These are phyloP conservation scores for Lepidopterella palustris DNA, from an alignment of 495 filamentous ascomycete species.

Conservation along the genomic window DNA sequence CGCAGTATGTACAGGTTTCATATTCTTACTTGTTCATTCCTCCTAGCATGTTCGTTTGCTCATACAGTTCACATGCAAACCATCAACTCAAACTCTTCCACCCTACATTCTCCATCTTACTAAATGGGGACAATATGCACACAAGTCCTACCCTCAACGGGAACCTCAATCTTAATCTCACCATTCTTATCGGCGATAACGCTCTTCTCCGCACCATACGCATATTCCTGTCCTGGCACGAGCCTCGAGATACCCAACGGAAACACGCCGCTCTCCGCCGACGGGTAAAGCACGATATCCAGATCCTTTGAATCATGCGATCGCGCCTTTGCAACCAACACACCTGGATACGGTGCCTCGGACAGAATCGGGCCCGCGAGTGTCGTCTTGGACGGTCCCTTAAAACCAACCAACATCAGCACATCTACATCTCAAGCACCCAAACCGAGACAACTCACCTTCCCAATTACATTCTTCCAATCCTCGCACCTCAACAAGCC, in stretches of 20 bases:
- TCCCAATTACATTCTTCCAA: slow-evolving; percentile 4
- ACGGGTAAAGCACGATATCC: slow-evolving; percentile 14
- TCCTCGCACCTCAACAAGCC: background rate
- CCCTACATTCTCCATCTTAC: background rate
- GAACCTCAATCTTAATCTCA: background rate
- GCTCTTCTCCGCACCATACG: slow-evolving; percentile 2
- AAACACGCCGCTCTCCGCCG: slow-evolving; percentile 3
- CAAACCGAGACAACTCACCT: background rate
- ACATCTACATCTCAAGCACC: background rate
- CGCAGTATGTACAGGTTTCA: no score
- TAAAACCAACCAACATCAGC: background rate
- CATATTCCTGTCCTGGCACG: slow-evolving; percentile 4
- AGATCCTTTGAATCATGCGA: slow-evolving; percentile 9
- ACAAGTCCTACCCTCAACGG: slow-evolving; percentile 4
- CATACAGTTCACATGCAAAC: no score
- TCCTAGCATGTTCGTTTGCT: no score
- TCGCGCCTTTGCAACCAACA: slow-evolving; percentile 9
- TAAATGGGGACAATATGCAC: background rate
- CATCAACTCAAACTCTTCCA: no score
- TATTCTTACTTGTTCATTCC: no score
- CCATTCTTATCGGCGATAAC: background rate
- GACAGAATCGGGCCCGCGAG: slow-evolving; percentile 1
- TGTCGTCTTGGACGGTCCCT: background rate
- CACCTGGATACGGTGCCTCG: slow-evolving; percentile 5
- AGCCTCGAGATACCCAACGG: slow-evolving; percentile 10